Conservation (phyloP, 345 rosid genomes). For the Hibiscus trionum region DNA sequence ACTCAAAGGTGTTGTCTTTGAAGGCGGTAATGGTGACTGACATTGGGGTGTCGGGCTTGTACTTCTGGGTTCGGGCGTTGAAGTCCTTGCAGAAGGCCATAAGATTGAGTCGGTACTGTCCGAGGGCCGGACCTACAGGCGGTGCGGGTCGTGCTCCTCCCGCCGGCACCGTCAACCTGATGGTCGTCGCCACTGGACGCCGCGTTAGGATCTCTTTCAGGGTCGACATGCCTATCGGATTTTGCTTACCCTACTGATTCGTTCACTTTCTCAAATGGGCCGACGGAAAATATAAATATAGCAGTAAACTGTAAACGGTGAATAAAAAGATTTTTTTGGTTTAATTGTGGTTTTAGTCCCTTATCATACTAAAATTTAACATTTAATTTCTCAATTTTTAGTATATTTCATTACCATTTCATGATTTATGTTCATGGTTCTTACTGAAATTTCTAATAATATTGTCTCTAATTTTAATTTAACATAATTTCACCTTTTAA, state of each 20-base stretch:
- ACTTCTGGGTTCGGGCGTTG: constrained; percentile 92
- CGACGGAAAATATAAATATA: too few relatives aligned
- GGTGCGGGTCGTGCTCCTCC: constrained; percentile 54
- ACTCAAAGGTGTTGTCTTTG: constrained; percentile 89
- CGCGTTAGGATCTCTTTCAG: constrained; percentile 49
- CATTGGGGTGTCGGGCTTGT: constrained; percentile 85
- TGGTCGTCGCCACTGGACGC: constrained; percentile 59
- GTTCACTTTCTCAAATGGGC: not conserved
- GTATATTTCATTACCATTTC: too few relatives aligned
- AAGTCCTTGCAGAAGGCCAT: constrained; percentile 98
- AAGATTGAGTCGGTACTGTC: constrained; percentile 75
- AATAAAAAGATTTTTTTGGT: too few relatives aligned
- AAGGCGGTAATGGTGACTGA: constrained; percentile 81
- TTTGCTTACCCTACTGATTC: not conserved
- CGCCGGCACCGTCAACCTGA: not conserved
- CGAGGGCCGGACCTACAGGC: constrained; percentile 78
- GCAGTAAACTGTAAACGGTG: too few relatives aligned
- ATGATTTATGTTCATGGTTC: too few relatives aligned
- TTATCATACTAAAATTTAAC: too few relatives aligned
- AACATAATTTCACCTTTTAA: too few relatives aligned
- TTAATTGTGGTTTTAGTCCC: too few relatives aligned
- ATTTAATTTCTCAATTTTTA: too few relatives aligned
- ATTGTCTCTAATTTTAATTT: too few relatives aligned
- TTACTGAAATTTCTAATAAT: too few relatives aligned
- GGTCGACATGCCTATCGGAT: constrained; percentile 29